These are phyloP conservation scores for Athelia psychrophila DNA, from an alignment of 1,284 basidiomycete species.

Conservation along the genomic window DNA sequence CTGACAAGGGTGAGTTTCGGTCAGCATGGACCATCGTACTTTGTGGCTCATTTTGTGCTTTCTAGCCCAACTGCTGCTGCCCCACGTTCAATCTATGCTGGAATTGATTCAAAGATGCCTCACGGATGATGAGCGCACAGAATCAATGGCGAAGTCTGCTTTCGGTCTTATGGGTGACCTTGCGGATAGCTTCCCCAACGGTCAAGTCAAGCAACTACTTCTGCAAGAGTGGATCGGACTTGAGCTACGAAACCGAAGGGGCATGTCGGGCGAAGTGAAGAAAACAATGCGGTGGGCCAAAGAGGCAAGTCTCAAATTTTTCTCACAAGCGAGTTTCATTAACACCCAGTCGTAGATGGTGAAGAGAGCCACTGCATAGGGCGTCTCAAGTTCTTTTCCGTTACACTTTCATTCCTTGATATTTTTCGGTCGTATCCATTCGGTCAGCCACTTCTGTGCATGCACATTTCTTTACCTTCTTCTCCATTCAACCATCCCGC, in stretches of 20 bases:
- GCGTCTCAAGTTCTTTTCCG: slow-evolving; percentile 16
- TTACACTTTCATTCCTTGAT: slow-evolving; percentile 16
- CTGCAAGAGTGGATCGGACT: slow-evolving; percentile 80
- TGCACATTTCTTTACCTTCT: slow-evolving; percentile 7
- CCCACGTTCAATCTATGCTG: slow-evolving; percentile 77
- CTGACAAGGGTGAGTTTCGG: slow-evolving; percentile 60
- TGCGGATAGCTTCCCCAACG: slow-evolving; percentile 81
- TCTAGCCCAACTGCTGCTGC: slow-evolving; percentile 64
- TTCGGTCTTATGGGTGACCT: slow-evolving; percentile 92
- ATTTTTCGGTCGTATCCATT: slow-evolving; percentile 23
- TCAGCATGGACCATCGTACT: not conserved
- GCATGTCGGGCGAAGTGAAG: slow-evolving; percentile 69
- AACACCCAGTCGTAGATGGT: slow-evolving; percentile 49
- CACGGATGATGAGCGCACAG: slow-evolving; percentile 82
- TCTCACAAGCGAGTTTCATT: slow-evolving; percentile 5
- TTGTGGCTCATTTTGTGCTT: slow-evolving; percentile 10
- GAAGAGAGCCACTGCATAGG: slow-evolving; percentile 66
- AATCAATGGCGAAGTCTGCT: slow-evolving; percentile 72
- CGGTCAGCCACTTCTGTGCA: slow-evolving; percentile 21
- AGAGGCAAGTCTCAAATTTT: slow-evolving; percentile 51
- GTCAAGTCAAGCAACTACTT: slow-evolving; percentile 79
- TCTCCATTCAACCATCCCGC: slow-evolving; percentile 23
- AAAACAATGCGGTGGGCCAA: slow-evolving; percentile 82
- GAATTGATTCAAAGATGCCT: slow-evolving; percentile 82
- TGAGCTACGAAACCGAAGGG: slow-evolving; percentile 71